Base-by-base conservation (phyloP, 768 basidiomycete species). In the Tephrocybe sp. region DNA sequence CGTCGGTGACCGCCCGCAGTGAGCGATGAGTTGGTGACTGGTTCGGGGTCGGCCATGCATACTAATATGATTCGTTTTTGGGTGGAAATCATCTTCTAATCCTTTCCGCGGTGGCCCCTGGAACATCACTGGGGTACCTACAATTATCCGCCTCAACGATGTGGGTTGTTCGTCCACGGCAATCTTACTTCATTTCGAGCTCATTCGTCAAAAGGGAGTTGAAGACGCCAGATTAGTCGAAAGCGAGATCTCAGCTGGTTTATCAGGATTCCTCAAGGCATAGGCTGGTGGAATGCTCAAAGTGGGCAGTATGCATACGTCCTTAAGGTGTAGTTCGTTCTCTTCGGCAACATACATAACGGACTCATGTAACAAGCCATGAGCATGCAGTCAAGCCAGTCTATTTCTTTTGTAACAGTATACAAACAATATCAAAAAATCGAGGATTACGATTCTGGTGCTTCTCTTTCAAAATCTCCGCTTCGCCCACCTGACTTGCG, bases 401-500 rank as follows among this genome's bases (percentile, higher is more conserved):
- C n/a, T n/a, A n/a, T n/a, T n/a, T n/a, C n/a, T n/a, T n/a, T n/a
- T n/a, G n/a, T n/a, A n/a, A n/a, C n/a, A n/a, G n/a, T n/a, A 34
- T 34, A 34, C 5, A 7, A 15, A 4, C 33, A 34, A n/a, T 4
- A n/a, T 34, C 13, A 34, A 34, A 4, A n/a, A 7, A 7, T 15
- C 8, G 33, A 34, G 33, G 33, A 15, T 6, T 34, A 15, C 15
- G 15, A 12, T 23, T 21, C n/a, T 50, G 34, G 3, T 41, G 7
- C n/a, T 37, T 45, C 43, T 45, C 73, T 64, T 48, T 57, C 62
- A 67, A 91, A 94, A 66, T 85, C 80, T 11, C 83, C 87, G 58
- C 83, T 85, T 64, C 74, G 75, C 15, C 91, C 92, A 11, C 91
- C 92, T 23, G 75, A 71, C 65, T 94, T 94, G 25, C 69, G 65